These are phyloP conservation scores for Didymella segeticola DNA, from an alignment of 2,329 filamentous ascomycete genomes.

Conservation along the genomic window DNA sequence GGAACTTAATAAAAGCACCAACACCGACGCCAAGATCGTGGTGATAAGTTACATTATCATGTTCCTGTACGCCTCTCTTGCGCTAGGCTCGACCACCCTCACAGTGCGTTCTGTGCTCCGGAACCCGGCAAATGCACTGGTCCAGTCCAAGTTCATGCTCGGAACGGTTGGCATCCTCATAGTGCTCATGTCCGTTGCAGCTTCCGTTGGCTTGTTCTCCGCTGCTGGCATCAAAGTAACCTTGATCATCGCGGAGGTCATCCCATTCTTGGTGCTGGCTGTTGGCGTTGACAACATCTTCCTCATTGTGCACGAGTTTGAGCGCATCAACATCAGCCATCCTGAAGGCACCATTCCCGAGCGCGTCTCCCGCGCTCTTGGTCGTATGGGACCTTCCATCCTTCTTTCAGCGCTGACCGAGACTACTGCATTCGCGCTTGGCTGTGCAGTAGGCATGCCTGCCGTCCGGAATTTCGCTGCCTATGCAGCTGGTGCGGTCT, in stretches of 20 bases:
- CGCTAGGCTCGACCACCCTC: constrained; percentile 85
- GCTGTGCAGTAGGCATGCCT: constrained; percentile 95
- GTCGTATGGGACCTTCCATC: constrained; percentile 96
- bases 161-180: constrained; percentile 95
- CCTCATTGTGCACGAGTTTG: constrained; percentile 96
- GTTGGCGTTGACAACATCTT: constrained; percentile 99
- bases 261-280: constrained; percentile 94
- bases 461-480: constrained; percentile 97
- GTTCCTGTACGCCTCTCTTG: constrained; percentile 96
- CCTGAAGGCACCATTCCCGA: constrained; percentile 88
- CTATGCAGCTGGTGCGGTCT: constrained; percentile 93
- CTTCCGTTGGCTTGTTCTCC: constrained; percentile 93
- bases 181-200: constrained; percentile 95
- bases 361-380: constrained; percentile 84
- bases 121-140: constrained; percentile 83
- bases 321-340: constrained; percentile 89
- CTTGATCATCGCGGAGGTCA: constrained; percentile 97
- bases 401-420: constrained; percentile 94
- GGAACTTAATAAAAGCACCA: constrained; percentile 96
- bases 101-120: constrained; percentile 77
- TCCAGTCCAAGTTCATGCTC: constrained; percentile 95
- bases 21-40: constrained; percentile 96
- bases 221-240: constrained; percentile 92
- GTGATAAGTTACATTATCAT: constrained; percentile 97
- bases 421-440: constrained; percentile 90